Evolutionary conservation across 2,329 filamentous ascomycete genomes (phyloP).

Genomic region (Aureobasidium sp.): DNA sequence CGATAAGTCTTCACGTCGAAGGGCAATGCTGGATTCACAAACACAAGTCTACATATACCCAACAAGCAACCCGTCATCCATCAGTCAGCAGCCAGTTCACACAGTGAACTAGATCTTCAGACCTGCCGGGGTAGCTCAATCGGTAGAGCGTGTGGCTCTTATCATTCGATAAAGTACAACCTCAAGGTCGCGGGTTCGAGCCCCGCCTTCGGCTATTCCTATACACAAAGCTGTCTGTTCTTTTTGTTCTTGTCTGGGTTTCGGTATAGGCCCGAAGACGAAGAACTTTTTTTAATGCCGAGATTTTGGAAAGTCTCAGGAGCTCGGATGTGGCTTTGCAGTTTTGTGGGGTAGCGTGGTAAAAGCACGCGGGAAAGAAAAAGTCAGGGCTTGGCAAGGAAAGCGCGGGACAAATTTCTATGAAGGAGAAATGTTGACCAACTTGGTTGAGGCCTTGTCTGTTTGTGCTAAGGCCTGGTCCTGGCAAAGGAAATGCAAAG

Average conservation of each 20-base stretch:
- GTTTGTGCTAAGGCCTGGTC: background rate
- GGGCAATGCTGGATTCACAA: too few relatives aligned
- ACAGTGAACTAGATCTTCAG: conserved; percentile 4
- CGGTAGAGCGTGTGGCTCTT: conserved; percentile 41
- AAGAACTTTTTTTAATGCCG: background rate
- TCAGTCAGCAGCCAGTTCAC: conserved; percentile 2
- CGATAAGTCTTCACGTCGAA: too few relatives aligned
- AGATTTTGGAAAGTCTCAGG: background rate
- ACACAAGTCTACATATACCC: background rate
- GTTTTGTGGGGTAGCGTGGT: background rate
- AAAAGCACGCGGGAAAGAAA: background rate
- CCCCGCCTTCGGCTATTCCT: conserved; percentile 24
- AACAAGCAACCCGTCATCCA: background rate
- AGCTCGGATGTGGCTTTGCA: background rate
- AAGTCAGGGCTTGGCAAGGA: background rate
- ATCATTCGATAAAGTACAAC: conserved; percentile 18
- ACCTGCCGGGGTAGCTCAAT: conserved; percentile 40
- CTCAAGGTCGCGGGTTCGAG: conserved; percentile 23
- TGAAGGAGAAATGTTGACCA: background rate
- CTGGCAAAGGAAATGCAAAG: background rate
- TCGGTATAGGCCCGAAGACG: background rate
- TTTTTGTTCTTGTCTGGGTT: background rate
- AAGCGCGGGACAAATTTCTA: background rate
- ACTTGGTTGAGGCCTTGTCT: background rate
- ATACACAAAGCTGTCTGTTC: background rate